A percentile compares a stretch with the other conserved stretches of the same genome.
Conservation (phyloP, 306 rosid genomes). For the Castanea sativa region DNA sequence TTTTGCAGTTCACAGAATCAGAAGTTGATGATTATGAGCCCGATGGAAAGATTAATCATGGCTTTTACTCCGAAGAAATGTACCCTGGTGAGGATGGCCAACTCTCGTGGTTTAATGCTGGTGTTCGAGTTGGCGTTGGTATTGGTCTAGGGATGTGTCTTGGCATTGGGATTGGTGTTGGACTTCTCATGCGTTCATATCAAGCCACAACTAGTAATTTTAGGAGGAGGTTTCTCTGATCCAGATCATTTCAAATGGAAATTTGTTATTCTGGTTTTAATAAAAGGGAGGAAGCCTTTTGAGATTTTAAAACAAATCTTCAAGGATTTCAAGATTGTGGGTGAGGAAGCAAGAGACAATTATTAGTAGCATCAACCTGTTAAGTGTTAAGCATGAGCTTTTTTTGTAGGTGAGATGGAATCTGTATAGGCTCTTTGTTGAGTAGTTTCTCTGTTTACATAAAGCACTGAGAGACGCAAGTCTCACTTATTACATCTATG, state of each 20-base stretch:
- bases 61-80: conserved; percentile 65
- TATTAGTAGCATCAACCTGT: not conserved
- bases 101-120: conserved; percentile 89
- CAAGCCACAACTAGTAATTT: conserved; percentile 84
- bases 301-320: conserved; percentile 8
- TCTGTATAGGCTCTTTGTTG: conserved; percentile 35
- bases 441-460: conserved; percentile 28
- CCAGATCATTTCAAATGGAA: conserved; percentile 11
- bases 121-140: conserved; percentile 95
- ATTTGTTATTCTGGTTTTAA: conserved; percentile 17
- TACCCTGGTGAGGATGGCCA: conserved; percentile 79
- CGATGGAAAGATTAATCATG: conserved; percentile 55
- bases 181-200: conserved; percentile 90
- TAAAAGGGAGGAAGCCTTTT: conserved; percentile 4
- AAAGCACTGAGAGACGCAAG: conserved; percentile 10
- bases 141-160: conserved; percentile 94
- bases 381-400: conserved; percentile 31
- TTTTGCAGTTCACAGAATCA: conserved; percentile 55
- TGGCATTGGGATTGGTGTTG: conserved; percentile 84
- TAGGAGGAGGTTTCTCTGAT: conserved; percentile 64
- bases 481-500: conserved; percentile 2
- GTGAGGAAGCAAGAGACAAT: conserved; percentile 1
- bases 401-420: conserved; percentile 43
- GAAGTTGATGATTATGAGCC: conserved; percentile 61
- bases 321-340: not conserved